Evolutionary conservation across 2,329 filamentous ascomycete species (phyloP).

Genomic region (Pseudopithomyces maydicus): DNA sequence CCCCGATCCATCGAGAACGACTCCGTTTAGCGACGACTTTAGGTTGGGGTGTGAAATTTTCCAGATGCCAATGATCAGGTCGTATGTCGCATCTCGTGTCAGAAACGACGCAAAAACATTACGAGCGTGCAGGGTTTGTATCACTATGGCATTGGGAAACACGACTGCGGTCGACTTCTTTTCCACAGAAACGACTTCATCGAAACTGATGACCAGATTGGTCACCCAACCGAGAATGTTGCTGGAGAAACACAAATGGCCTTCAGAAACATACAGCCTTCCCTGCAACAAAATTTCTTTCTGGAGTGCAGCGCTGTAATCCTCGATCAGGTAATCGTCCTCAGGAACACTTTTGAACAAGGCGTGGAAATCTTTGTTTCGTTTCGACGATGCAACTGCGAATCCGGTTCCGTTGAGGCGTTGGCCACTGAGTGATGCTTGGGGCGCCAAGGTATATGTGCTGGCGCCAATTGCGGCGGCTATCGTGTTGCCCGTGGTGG

Average conservation of each 20-base stretch:
- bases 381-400: slow-evolving; percentile 92
- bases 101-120: slow-evolving; percentile 96
- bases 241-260: slow-evolving; percentile 97
- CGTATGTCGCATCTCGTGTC: slow-evolving; percentile 93
- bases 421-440: slow-evolving; percentile 64
- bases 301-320: slow-evolving; percentile 96
- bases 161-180: slow-evolving; percentile 94
- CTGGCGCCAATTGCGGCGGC: slow-evolving; percentile 74
- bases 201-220: slow-evolving; percentile 96
- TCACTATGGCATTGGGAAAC: slow-evolving; percentile 97
- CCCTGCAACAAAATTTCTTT: slow-evolving; percentile 94
- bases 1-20: slow-evolving; percentile 74
- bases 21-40: slow-evolving; percentile 88
- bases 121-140: slow-evolving; percentile 91
- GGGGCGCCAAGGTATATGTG: slow-evolving; percentile 70
- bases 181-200: slow-evolving; percentile 95
- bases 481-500: slow-evolving; percentile 67
- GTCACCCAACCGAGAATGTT: slow-evolving; percentile 99
- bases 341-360: slow-evolving; percentile 96
- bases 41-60: slow-evolving; percentile 93
- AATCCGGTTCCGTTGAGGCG: slow-evolving; percentile 94
- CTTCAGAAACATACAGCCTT: slow-evolving; percentile 93
- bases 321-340: slow-evolving; percentile 96
- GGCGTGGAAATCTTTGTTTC: slow-evolving; percentile 92
- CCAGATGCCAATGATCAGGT: slow-evolving; percentile 97